A percentile compares a stretch with the other conserved stretches of the same genome.
phyloP scores from a whole-genome alignment of 139 green algal species.

The Volvox africanus region DNA sequence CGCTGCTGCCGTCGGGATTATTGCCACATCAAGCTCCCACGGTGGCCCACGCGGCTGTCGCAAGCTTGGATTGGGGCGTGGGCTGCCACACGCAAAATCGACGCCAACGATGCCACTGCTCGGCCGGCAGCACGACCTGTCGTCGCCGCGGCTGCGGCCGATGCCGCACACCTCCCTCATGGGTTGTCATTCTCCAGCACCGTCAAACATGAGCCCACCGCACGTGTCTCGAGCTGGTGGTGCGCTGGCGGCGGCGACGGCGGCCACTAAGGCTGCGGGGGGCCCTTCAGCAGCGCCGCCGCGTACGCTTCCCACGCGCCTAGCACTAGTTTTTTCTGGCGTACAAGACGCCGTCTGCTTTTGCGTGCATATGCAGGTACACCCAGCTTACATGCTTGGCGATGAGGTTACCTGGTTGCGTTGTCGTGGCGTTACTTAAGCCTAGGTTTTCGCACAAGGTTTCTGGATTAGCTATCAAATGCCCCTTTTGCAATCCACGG shows the following conservation, averaged over 20 bases:
- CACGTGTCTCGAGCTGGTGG: neutral
- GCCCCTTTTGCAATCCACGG: too few relatives aligned
- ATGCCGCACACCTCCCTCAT: neutral
- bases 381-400: too few relatives aligned
- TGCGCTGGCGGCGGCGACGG: slow-evolving; percentile 35
- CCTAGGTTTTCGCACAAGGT: too few relatives aligned
- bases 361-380: slow-evolving; percentile 41
- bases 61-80: too few relatives aligned
- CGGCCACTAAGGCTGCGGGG: slow-evolving; percentile 23
- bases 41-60: neutral
- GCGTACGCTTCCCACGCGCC: neutral
- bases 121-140: slow-evolving; percentile 8
- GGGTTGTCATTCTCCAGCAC: neutral
- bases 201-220: neutral
- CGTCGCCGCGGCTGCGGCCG: neutral
- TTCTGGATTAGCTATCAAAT: too few relatives aligned
- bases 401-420: too few relatives aligned
- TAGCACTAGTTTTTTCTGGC: slow-evolving; percentile 6
- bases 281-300: neutral
- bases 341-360: slow-evolving; percentile 45
- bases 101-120: slow-evolving; percentile 4
- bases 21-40: neutral
- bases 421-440: too few relatives aligned
- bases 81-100: neutral
- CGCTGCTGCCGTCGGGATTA: neutral